These are phyloP conservation scores for Trypanosoma scelopori DNA, from an alignment of 208 protist genomes.

Conservation along the genomic window DNA sequence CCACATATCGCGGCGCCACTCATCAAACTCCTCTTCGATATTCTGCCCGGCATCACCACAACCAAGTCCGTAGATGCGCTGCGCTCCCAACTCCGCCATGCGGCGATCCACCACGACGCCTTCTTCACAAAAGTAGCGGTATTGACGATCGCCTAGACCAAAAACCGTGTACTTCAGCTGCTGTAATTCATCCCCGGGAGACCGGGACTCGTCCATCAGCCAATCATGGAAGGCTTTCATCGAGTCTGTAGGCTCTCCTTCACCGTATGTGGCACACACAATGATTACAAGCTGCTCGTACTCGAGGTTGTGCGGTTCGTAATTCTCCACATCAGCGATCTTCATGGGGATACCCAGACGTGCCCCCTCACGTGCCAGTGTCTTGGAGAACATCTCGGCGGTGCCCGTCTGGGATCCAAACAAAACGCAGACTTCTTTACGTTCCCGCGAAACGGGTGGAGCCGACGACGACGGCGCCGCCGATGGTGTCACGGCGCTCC, in stretches of 20 bases:
- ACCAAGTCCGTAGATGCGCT: slow-evolving; percentile 77
- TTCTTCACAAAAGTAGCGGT: slow-evolving; percentile 89
- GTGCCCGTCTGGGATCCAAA: slow-evolving; percentile 91
- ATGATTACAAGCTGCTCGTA: slow-evolving; percentile 70
- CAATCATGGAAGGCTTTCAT: slow-evolving; percentile 88
- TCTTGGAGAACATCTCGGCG: slow-evolving; percentile 89
- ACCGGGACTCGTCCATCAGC: slow-evolving; percentile 69
- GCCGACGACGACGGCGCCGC: background rate
- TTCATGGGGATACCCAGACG: slow-evolving; percentile 67
- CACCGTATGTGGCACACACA: slow-evolving; percentile 89
- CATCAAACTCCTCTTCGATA: slow-evolving; percentile 89
- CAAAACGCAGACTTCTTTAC: slow-evolving; percentile 67
- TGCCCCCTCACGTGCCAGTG: slow-evolving; percentile 63
- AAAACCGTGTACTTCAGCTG: slow-evolving; percentile 88
- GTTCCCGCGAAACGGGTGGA: slow-evolving; percentile 1
- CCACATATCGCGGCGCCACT: slow-evolving; percentile 85
- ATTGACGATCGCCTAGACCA: slow-evolving; percentile 89
- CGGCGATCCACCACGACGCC: slow-evolving; percentile 85
- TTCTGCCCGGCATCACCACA: slow-evolving; percentile 74
- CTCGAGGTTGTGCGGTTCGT: slow-evolving; percentile 58
- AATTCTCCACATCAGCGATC: slow-evolving; percentile 67
- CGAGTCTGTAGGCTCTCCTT: slow-evolving; percentile 91
- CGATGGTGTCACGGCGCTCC: background rate
- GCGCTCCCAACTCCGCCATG: slow-evolving; percentile 84
- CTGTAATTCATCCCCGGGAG: slow-evolving; percentile 55